Base-by-base conservation (phyloP, 164 flowering plant species). In the Annona squamosa region DNA sequence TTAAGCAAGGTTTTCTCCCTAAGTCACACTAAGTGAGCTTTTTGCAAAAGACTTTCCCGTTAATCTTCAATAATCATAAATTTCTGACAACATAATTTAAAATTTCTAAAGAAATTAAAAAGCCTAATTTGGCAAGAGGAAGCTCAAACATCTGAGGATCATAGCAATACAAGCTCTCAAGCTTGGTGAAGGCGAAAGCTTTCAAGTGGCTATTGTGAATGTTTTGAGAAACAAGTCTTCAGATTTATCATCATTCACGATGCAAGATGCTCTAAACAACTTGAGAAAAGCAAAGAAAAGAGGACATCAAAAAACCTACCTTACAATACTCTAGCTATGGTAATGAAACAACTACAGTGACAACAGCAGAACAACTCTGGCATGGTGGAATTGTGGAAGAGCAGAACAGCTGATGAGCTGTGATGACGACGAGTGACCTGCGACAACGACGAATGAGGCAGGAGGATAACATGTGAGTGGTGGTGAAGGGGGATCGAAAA, bases 161-260 rank as follows among this genome's bases (percentile, higher is more conserved):
- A 37, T 13, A 61, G 48, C 66, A 71, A 66, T 48, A 42, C n/a
- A 42, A 71, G 66, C 73, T 71, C 73, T 71, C 66, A 71, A 71
- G 73, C 73, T 52, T 46, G 52, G 73, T 66, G 73, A 41, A 81
- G 85, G 83, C 86, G 90, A 87, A 87, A 88, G 86, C 83, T 80
- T 80, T 85, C 64, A 79, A 90, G 86, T 84, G 90, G 88, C 84
- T 82, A 86, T 86, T 88, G 92, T 88, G 90, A 85, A 88, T 87
- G 92, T 81, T 77, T 75, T 83, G 87, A 83, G 85, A 83, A 83
- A 83, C 83, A 81, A 83, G 84, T 83, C 85, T 83, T 79, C 12
- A 48, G 48, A 45, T 26, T 72, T 79, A 13, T 80, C 73, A 71
- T 62, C 73, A 62, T 45, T 4, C 48, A 45, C 47, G 10, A 4